Evolutionary conservation across 768 basidiomycete species (phyloP).

Genomic region (Dentipellis sp.): DNA sequence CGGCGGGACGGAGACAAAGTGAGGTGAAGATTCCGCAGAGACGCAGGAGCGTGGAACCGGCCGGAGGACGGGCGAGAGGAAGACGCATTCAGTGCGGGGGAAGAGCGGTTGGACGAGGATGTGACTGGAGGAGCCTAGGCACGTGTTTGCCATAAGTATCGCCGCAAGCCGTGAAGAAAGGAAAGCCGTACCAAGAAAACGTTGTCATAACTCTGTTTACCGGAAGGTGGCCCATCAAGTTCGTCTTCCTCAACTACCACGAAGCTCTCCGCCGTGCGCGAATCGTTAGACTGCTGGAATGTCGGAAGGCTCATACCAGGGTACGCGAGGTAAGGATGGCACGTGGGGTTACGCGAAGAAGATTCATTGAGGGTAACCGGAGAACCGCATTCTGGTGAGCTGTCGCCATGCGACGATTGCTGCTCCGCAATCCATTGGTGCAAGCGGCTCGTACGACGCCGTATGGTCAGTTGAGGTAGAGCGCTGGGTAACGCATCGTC

Average conservation of each 20-base stretch:
- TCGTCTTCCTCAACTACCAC: constrained; percentile 27
- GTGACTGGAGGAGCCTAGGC: neutral
- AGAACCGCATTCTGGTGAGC: too few species aligned
- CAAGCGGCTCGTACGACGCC: constrained; percentile 30
- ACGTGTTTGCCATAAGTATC: neutral
- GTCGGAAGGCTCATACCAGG: constrained; percentile 25
- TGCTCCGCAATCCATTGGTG: constrained; percentile 38
- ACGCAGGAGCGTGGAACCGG: constrained; percentile 27
- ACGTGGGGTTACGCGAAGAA: constrained; percentile 17
- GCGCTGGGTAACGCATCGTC: constrained; percentile 11
- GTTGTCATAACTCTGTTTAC: constrained; percentile 1
- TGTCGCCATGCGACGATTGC: constrained; percentile 11
- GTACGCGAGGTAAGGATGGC: constrained; percentile 34
- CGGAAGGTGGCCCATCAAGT: constrained; percentile 1
- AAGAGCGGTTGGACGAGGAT: constrained; percentile 10
- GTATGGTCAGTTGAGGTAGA: constrained; percentile 16
- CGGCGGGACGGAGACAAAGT: constrained; percentile 33
- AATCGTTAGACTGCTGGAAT: constrained; percentile 23
- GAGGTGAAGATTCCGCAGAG: constrained; percentile 34
- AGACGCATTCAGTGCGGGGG: constrained; percentile 16
- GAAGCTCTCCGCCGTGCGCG: constrained; percentile 28
- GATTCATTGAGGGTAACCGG: constrained; percentile 12
- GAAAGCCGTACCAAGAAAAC: constrained; percentile 5
- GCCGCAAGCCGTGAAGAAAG: too few species aligned
- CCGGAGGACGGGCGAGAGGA: constrained; percentile 25